A percentile compares a stretch with the other conserved stretches of the same genome.
These are phyloP conservation scores for Naematelia aurantialba DNA, from an alignment of 768 basidiomycete species.

Conservation along the genomic window DNA sequence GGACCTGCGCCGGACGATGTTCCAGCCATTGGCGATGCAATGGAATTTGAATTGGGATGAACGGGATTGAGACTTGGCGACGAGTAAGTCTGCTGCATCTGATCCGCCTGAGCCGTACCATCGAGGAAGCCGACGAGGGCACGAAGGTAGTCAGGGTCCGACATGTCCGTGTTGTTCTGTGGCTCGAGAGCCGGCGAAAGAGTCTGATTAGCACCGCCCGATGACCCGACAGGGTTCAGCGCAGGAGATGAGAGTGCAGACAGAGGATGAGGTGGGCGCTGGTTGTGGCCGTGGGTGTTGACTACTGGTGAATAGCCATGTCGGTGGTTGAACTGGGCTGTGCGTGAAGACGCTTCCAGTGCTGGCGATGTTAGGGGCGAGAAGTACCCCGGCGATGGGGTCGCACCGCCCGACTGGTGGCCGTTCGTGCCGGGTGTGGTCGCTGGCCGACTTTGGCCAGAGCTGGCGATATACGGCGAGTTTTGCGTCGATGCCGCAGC, in stretches of 20 bases:
- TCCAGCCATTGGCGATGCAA: constrained; percentile 8
- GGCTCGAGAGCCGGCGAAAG: constrained; percentile 44
- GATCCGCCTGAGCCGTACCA: constrained; percentile 4
- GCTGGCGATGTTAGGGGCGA: constrained; percentile 53
- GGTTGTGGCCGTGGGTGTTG: constrained; percentile 6
- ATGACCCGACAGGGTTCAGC: constrained; percentile 41
- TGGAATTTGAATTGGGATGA: background rate
- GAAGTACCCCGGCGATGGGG: constrained; percentile 45
- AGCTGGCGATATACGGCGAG: constrained; percentile 53
- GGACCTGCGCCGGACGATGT: constrained; percentile 16
- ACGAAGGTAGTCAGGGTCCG: constrained; percentile 35
- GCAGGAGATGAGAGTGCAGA: constrained; percentile 35
- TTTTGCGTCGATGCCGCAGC: constrained; percentile 46
- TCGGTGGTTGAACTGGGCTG: constrained; percentile 14
- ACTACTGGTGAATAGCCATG: constrained; percentile 19
- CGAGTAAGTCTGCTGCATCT: background rate
- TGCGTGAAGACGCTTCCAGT: constrained; percentile 36
- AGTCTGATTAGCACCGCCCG: constrained; percentile 44
- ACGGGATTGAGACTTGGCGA: background rate
- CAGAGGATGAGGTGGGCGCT: constrained; percentile 32
- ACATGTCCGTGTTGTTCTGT: constrained; percentile 26
- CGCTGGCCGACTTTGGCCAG: constrained; percentile 42
- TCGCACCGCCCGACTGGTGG: constrained; percentile 17
- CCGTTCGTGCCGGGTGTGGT: constrained; percentile 36
- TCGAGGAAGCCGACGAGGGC: constrained; percentile 37